These are phyloP conservation scores for Neurospora cerealis DNA, from an alignment of 495 filamentous ascomycete species.

Conservation along the genomic window DNA sequence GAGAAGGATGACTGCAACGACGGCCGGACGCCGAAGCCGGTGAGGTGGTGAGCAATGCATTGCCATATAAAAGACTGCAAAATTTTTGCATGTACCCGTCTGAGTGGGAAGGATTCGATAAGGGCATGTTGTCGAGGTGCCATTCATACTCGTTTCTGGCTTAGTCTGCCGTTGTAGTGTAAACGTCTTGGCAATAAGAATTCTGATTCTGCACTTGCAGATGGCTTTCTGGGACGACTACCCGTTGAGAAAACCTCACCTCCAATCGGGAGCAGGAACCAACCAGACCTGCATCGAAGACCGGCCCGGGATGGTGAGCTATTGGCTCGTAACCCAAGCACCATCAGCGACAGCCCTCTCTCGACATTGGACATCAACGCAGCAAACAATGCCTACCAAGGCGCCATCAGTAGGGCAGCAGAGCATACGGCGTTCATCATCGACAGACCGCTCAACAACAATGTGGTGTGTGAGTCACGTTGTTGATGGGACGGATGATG, in stretches of 20 bases:
- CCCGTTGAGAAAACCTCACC: neutral
- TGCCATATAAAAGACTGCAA: neutral
- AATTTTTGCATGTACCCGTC: neutral
- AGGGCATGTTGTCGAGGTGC: neutral
- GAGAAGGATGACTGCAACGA: neutral
- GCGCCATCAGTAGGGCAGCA: constrained; percentile 27
- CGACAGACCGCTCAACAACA: constrained; percentile 9
- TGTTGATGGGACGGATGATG: neutral
- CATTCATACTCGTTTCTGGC: neutral
- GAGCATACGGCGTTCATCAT: constrained; percentile 23
- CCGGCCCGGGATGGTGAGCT: constrained; percentile 14
- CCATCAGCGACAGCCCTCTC: constrained; percentile 19
- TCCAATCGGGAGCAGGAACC: constrained; percentile 26
- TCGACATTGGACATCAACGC: constrained; percentile 39
- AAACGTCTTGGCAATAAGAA: neutral
- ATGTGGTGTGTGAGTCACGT: constrained; percentile 24
- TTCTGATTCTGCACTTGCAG: neutral
- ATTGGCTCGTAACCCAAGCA: constrained; percentile 29
- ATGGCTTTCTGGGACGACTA: neutral
- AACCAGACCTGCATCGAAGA: constrained; percentile 24
- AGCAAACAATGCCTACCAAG: constrained; percentile 19
- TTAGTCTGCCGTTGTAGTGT: neutral
- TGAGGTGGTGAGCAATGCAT: neutral
- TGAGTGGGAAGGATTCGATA: neutral
- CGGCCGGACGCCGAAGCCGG: neutral